phyloP scores from a whole-genome alignment of 2,329 filamentous ascomycete species.

The Cadophora luteo-olivacea region DNA sequence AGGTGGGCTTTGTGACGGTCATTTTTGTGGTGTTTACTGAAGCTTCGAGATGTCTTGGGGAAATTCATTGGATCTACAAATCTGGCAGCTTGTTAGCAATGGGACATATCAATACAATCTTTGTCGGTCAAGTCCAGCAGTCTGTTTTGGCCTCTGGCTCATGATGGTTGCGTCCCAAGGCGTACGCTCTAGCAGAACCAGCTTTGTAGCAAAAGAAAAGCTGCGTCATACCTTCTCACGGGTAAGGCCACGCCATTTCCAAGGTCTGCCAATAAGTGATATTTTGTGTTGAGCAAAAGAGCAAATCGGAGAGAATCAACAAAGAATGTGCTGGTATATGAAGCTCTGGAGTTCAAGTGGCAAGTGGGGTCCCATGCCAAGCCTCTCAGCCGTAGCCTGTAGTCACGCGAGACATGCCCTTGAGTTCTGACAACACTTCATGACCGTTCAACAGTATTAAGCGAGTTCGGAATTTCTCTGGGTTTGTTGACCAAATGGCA shows the following conservation, averaged over 20 bases:
- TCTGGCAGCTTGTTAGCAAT: not conserved
- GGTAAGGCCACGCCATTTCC: slow-evolving; percentile 44
- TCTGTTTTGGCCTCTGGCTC: not conserved
- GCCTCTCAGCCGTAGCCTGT: not conserved
- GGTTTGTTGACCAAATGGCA: no score
- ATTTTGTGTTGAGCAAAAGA: not conserved
- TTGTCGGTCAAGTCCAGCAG: not conserved
- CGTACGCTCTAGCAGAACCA: no score
- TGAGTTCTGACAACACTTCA: not conserved
- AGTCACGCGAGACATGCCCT: no score
- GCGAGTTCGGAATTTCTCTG: no score
- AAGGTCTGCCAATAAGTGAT: not conserved
- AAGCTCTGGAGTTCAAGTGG: slow-evolving; percentile 1
- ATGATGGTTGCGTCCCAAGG: not conserved
- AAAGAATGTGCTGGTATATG: not conserved
- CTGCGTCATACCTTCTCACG: slow-evolving; percentile 33
- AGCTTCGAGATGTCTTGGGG: slow-evolving; percentile 10
- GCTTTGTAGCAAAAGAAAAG: not conserved
- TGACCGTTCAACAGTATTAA: not conserved
- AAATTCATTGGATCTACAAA: slow-evolving; percentile 23
- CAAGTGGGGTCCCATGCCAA: slow-evolving; percentile 2
- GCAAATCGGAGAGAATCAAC: not conserved
- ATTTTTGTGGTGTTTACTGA: slow-evolving; percentile 26
- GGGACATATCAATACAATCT: not conserved
- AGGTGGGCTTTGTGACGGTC: slow-evolving; percentile 26